Conservation (phyloP, 2,329 filamentous ascomycete genomes). For the Aureobasidium sp. region DNA sequence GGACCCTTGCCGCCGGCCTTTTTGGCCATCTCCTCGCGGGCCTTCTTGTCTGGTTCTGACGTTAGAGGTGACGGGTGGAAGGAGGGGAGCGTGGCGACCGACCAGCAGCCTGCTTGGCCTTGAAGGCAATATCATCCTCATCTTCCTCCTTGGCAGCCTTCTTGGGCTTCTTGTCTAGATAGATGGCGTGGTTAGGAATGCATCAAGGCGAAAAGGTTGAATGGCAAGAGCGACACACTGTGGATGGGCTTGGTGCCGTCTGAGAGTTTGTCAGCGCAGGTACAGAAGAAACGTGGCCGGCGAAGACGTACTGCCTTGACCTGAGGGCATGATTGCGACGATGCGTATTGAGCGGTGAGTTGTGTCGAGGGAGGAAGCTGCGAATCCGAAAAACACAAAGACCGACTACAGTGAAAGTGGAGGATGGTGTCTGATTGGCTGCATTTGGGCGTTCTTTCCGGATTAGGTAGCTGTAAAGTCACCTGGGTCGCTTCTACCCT, state of each 20-base stretch:
- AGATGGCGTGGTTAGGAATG: not conserved
- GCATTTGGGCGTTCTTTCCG: not conserved
- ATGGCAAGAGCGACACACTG: constrained; percentile 25
- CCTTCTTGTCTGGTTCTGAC: constrained; percentile 50
- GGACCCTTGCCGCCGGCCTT: constrained; percentile 85
- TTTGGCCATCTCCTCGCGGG: constrained; percentile 73
- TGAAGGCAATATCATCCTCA: constrained; percentile 77
- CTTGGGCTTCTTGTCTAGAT: constrained; percentile 67
- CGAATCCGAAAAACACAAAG: no score
- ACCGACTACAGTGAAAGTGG: no score
- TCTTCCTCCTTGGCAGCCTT: constrained; percentile 73
- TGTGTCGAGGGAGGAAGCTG: not conserved
- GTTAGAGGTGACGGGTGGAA: constrained; percentile 2
- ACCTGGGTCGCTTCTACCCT: no score
- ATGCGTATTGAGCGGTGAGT: not conserved
- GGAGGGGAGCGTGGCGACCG: constrained; percentile 30
- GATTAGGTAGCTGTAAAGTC: no score
- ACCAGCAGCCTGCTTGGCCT: constrained; percentile 80
- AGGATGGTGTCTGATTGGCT: no score
- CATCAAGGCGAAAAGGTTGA: not conserved
- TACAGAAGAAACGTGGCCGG: not conserved
- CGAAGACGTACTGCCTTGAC: constrained; percentile 39
- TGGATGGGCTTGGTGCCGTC: constrained; percentile 49
- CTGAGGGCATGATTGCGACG: constrained; percentile 41
- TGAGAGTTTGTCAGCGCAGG: constrained; percentile 22